Evolutionary conservation across 768 basidiomycete species (phyloP), one percentile per base, ranked within the genome.

Genomic region (Hysterangium stoloniferum): DNA sequence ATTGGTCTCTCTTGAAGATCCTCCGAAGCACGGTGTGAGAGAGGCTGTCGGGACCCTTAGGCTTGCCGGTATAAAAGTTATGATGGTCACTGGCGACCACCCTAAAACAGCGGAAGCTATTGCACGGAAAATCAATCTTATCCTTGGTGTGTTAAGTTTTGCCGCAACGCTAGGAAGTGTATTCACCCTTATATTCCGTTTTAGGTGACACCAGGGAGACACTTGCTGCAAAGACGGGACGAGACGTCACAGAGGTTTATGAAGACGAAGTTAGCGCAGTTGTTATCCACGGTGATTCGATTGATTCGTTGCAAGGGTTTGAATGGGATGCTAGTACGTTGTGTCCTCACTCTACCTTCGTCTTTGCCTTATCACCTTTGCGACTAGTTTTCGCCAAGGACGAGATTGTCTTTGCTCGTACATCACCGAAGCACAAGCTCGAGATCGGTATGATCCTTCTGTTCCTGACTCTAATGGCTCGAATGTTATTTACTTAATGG

Each of bases 11-110:
- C 68, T 84, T 24, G 82, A 83, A 59, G 82, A 84, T 61, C 81
- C 81, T 12, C 81, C 81, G 4, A 83, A 82, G 57, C 79, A 82
- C 55, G 81, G 82, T 24, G 80, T 84, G 11, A 76, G 82, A 29
- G 80, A 84, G 57, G 82, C 81, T 8, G 82, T 84, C 56, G 81
- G 81, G 4, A 82, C 79, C 22, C 75, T 84, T 45, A 75, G 82
- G 51, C 70, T 82, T 6, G 82, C 82, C 3, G 82, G 82, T 1
- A 84, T 84, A 61, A 83, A 82, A 62, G 80, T 84, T 29, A 83
- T 83, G 77, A 84, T 84, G 82, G 78, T 84, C 4, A 84, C 81
- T 20, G 81, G 79, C 52, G 81, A 84, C 58, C 82, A 84, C 62
- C 81, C 81, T 1, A 82, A 83, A 64, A 84, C 82, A 0, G 82